A percentile compares a stretch with the other conserved stretches of the same genome.
phyloP scores from a whole-genome alignment of 1,284 basidiomycete genomes.

The Ustilago vetiveriae region DNA sequence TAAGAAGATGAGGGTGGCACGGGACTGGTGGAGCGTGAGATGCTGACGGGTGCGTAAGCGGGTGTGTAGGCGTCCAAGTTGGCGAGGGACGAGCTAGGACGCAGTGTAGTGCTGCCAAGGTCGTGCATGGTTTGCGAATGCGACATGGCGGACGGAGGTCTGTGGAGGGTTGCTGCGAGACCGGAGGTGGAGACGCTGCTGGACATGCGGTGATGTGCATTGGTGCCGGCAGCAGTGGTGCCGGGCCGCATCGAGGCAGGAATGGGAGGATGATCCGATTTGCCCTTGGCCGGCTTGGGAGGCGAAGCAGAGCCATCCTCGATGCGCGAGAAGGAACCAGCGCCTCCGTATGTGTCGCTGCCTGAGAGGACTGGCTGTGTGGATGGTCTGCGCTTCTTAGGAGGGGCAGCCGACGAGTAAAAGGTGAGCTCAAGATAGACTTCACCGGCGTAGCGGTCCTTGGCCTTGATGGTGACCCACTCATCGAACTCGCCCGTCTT shows the following conservation, averaged over 20 bases:
- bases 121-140: slow-evolving; percentile 45
- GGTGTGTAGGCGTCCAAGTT: slow-evolving; percentile 60
- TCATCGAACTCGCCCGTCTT: slow-evolving; percentile 97
- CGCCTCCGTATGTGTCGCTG: slow-evolving; percentile 57
- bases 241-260: slow-evolving; percentile 56
- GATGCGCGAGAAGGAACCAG: slow-evolving; percentile 53
- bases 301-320: slow-evolving; percentile 38
- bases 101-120: slow-evolving; percentile 43
- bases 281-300: slow-evolving; percentile 30
- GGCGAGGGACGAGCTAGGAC: slow-evolving; percentile 60
- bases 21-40: slow-evolving; percentile 51
- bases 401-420: slow-evolving; percentile 60
- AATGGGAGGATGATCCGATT: slow-evolving; percentile 42
- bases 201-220: slow-evolving; percentile 33
- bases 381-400: slow-evolving; percentile 51
- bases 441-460: slow-evolving; percentile 64
- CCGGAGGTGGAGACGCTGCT: slow-evolving; percentile 42
- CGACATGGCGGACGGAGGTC: slow-evolving; percentile 26
- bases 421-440: slow-evolving; percentile 66
- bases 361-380: slow-evolving; percentile 38
- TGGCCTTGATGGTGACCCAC: slow-evolving; percentile 77
- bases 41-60: slow-evolving; percentile 55
- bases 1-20: slow-evolving; percentile 36
- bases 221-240: slow-evolving; percentile 10
- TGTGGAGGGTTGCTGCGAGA: slow-evolving; percentile 22